Conservation (phyloP, 495 filamentous ascomycete species). For the Penicillium riverlandense region DNA sequence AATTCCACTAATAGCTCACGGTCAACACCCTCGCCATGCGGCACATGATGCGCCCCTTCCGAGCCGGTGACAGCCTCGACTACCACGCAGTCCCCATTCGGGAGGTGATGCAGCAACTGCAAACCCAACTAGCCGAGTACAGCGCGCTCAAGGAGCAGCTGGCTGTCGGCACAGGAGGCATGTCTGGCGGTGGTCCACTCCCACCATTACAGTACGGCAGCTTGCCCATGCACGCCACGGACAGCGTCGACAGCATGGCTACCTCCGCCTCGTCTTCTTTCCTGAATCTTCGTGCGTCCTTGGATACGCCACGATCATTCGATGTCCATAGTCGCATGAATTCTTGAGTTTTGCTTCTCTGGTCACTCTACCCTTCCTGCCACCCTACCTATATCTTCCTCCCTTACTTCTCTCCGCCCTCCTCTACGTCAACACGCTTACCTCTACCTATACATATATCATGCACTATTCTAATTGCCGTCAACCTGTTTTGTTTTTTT, state of each 20-base stretch:
- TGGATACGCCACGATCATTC: conserved; percentile 12
- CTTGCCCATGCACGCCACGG: conserved; percentile 8
- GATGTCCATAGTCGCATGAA: conserved; percentile 5
- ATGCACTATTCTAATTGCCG: conserved; percentile 1
- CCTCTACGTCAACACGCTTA: too few relatives aligned
- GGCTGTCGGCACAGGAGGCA: conserved; percentile 23
- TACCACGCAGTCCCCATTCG: conserved; percentile 47
- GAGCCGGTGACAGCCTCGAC: conserved; percentile 30
- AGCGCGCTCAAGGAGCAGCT: conserved; percentile 41
- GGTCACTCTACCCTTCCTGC: too few relatives aligned
- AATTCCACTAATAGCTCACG: conserved; percentile 39
- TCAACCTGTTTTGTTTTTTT: background rate
- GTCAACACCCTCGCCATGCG: conserved; percentile 59
- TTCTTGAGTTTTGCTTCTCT: conserved; percentile 1
- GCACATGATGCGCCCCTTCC: conserved; percentile 53
- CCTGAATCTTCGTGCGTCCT: conserved; percentile 11
- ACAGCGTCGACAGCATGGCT: conserved; percentile 11
- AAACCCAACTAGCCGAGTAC: conserved; percentile 44
- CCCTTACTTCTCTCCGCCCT: too few relatives aligned
- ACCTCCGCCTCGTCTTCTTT: conserved; percentile 29
- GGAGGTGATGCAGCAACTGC: conserved; percentile 41
- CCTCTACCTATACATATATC: background rate
- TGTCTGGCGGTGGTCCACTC: conserved; percentile 9
- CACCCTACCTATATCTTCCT: too few relatives aligned
- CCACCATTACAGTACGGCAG: conserved; percentile 6